These are phyloP conservation scores for Hortiboletus campestris DNA, from an alignment of 768 basidiomycete genomes.

Conservation along the genomic window DNA sequence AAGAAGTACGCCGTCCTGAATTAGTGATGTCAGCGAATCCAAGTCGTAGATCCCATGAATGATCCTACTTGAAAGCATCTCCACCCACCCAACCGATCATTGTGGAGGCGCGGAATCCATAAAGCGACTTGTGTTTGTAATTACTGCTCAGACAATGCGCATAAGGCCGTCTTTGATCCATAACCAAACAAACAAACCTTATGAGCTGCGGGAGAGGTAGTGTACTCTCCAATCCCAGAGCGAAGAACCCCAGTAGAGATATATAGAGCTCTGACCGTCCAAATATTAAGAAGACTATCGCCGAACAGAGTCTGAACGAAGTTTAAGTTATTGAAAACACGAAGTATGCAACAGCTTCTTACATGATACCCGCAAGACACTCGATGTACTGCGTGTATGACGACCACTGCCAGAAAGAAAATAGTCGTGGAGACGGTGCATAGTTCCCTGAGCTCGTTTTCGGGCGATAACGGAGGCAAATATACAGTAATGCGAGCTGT, in stretches of 20 bases:
- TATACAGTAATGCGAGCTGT: slow-evolving; percentile 76
- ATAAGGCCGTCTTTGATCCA: slow-evolving; percentile 18
- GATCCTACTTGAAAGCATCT: slow-evolving; percentile 75
- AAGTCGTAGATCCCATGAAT: slow-evolving; percentile 4
- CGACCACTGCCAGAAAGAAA: slow-evolving; percentile 86
- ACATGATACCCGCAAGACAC: slow-evolving; percentile 80
- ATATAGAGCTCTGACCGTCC: slow-evolving; percentile 61
- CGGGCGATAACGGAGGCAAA: slow-evolving; percentile 75
- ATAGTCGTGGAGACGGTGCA: slow-evolving; percentile 58
- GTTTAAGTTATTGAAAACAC: slow-evolving; percentile 5
- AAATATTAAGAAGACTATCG: slow-evolving; percentile 75
- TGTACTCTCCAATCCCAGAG: slow-evolving; percentile 81
- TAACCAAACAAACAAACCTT: slow-evolving; percentile 44
- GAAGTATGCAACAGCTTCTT: slow-evolving; percentile 7
- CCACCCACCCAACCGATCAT: slow-evolving; percentile 82
- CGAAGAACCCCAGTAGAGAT: slow-evolving; percentile 66
- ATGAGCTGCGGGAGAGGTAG: slow-evolving; percentile 84
- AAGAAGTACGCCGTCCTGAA: slow-evolving; percentile 79
- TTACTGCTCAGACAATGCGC: slow-evolving; percentile 49
- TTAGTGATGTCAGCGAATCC: slow-evolving; percentile 17
- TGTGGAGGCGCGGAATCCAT: slow-evolving; percentile 83
- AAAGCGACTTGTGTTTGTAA: slow-evolving; percentile 72
- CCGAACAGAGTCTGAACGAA: slow-evolving; percentile 52
- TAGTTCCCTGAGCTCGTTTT: slow-evolving; percentile 55
- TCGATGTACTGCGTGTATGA: slow-evolving; percentile 78